A percentile compares a stretch with the other conserved stretches of the same genome.
Evolutionary conservation across 192 early-diverging fungal species (phyloP).

Genomic region (Backusella australiensis): DNA sequence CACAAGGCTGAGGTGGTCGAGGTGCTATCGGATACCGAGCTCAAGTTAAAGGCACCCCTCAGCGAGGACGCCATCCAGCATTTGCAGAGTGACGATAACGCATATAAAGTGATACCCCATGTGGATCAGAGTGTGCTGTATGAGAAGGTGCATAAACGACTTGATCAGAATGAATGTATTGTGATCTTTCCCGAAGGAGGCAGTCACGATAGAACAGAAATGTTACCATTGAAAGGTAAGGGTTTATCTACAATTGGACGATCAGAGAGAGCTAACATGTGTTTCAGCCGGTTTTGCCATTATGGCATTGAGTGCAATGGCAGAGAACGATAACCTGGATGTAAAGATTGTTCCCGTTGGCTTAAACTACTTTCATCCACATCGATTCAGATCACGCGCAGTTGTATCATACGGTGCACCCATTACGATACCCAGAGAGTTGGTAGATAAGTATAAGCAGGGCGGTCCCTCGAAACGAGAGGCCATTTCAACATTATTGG

Average conservation of each 20-base stretch:
- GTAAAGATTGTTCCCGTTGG: constrained; percentile 87
- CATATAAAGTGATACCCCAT: constrained; percentile 69
- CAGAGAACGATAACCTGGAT: constrained; percentile 72
- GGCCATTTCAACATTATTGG: constrained; percentile 73
- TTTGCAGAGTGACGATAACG: constrained; percentile 30
- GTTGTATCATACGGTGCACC: constrained; percentile 94
- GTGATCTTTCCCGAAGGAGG: constrained; percentile 99
- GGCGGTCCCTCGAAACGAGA: constrained; percentile 81
- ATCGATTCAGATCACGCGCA: constrained; percentile 91
- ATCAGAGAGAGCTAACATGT: background rate
- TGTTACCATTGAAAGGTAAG: constrained; percentile 90
- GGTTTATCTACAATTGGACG: background rate
- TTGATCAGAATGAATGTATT: constrained; percentile 73
- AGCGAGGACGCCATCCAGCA: constrained; percentile 59
- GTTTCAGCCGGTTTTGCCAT: constrained; percentile 65
- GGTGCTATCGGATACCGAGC: constrained; percentile 77
- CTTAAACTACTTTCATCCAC: constrained; percentile 94
- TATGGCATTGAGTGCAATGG: constrained; percentile 89
- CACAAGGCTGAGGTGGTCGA: constrained; percentile 57
- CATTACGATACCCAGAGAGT: constrained; percentile 69
- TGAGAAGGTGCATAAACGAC: constrained; percentile 70
- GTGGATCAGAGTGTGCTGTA: constrained; percentile 89
- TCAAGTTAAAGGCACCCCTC: constrained; percentile 68
- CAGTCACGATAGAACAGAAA: constrained; percentile 90
- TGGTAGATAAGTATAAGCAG: constrained; percentile 76